A percentile compares a stretch with the other conserved stretches of the same genome.
These are phyloP conservation scores for Helichrysum umbraculigerum DNA, from an alignment of 129 eudicot genomes.

Conservation along the genomic window DNA sequence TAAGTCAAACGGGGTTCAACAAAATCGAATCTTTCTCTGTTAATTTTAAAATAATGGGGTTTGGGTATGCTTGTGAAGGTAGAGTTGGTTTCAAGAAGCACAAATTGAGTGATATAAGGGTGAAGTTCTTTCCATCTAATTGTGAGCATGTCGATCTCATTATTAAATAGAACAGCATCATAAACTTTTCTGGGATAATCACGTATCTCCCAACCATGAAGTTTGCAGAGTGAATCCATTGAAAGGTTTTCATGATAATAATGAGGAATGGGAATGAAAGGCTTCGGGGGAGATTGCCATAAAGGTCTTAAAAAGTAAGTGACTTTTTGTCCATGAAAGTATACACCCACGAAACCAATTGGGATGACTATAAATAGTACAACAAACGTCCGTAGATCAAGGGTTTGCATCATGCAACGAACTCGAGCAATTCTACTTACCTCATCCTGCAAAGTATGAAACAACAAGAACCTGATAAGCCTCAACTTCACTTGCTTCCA, in stretches of 20 bases:
- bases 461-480: background rate
- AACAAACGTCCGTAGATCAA: conserved; percentile 44
- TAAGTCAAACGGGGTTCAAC: conserved; percentile 67
- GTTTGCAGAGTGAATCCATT: conserved; percentile 63
- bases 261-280: conserved; percentile 56
- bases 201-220: conserved; percentile 71
- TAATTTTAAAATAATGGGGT: conserved; percentile 49
- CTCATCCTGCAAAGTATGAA: conserved; percentile 33
- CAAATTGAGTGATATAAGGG: conserved; percentile 70
- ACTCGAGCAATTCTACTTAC: conserved; percentile 41
- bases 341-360: conserved; percentile 38
- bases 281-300: conserved; percentile 82
- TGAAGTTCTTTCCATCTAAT: conserved; percentile 72
- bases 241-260: conserved; percentile 68
- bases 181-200: conserved; percentile 69
- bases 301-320: conserved; percentile 65
- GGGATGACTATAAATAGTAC: conserved; percentile 49
- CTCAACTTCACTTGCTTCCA: background rate
- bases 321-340: conserved; percentile 63
- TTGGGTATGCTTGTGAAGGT: conserved; percentile 74
- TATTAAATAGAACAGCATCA: conserved; percentile 72
- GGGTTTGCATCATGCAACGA: conserved; percentile 53
- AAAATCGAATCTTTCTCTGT: conserved; percentile 50
- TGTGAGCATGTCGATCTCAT: conserved; percentile 73
- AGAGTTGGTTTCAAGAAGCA: conserved; percentile 69